Evolutionary conservation across 2,329 filamentous ascomycete genomes (phyloP).

Genomic region (Ophiostoma australiae): DNA sequence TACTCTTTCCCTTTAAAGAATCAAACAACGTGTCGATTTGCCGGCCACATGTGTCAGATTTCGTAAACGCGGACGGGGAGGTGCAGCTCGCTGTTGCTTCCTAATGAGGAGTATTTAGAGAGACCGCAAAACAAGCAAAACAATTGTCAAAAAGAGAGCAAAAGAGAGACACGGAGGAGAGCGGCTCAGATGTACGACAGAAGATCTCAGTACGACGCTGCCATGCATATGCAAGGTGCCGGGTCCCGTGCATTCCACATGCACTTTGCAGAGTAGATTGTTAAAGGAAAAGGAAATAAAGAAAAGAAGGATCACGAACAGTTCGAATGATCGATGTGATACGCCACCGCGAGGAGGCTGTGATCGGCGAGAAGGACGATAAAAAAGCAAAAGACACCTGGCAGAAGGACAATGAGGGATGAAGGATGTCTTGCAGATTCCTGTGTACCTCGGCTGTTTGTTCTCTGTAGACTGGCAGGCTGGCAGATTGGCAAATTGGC

Average conservation of each 20-base stretch:
- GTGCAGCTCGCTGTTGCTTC: neutral
- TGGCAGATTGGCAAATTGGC: neutral
- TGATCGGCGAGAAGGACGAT: neutral
- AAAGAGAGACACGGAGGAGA: neutral
- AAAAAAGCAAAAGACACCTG: neutral
- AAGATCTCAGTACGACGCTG: neutral
- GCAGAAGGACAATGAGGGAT: neutral
- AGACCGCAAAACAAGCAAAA: neutral
- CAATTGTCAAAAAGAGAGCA: too few relatives aligned
- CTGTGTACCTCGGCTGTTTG: neutral
- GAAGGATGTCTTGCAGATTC: neutral
- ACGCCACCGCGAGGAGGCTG: neutral
- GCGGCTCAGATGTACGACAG: neutral
- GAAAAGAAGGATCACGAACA: neutral
- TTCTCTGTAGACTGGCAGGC: neutral
- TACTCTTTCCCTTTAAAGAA: neutral
- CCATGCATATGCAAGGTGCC: neutral
- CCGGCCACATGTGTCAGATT: neutral
- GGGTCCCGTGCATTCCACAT: neutral
- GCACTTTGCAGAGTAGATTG: neutral
- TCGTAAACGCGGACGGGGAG: neutral
- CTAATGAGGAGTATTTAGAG: neutral
- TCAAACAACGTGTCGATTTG: neutral
- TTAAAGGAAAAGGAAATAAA: neutral
- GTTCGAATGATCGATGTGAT: neutral